Conservation (phyloP, 495 filamentous ascomycete species). For the Apodospora peruviana region DNA sequence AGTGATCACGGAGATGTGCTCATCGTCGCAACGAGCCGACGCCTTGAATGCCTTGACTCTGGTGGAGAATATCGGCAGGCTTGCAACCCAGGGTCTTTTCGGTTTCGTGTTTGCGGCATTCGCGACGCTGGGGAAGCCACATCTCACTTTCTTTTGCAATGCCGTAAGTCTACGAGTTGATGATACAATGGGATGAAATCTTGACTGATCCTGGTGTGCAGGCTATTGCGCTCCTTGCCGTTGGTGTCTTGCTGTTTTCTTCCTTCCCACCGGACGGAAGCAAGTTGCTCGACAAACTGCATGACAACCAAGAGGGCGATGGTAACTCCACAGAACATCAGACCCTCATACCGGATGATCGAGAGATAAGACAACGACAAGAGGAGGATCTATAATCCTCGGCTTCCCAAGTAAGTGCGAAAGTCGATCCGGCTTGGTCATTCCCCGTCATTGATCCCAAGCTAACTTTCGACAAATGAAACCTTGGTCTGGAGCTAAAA, state of each 20-base stretch:
- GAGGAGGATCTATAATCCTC: too few relatives aligned
- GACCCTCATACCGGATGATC: too few relatives aligned
- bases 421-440: too few relatives aligned
- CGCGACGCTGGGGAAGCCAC: conserved; percentile 39
- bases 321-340: not conserved
- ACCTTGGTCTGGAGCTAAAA: too few relatives aligned
- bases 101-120: conserved; percentile 49
- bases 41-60: conserved; percentile 52
- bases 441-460: too few relatives aligned
- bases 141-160: conserved; percentile 51
- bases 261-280: conserved; percentile 42
- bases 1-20: conserved; percentile 51
- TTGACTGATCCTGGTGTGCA: conserved; percentile 6
- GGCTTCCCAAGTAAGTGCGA: too few relatives aligned
- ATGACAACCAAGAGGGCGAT: too few relatives aligned
- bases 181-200: not conserved
- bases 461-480: too few relatives aligned
- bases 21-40: conserved; percentile 40
- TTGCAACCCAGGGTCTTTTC: conserved; percentile 48
- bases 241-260: conserved; percentile 40
- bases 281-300: conserved; percentile 31
- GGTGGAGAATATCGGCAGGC: conserved; percentile 48
- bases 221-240: conserved; percentile 42
- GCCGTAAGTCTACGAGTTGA: conserved; percentile 31
- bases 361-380: too few relatives aligned